Conservation (phyloP, 352 stramenopile genomes). For the Phytophthora podocarpi region DNA sequence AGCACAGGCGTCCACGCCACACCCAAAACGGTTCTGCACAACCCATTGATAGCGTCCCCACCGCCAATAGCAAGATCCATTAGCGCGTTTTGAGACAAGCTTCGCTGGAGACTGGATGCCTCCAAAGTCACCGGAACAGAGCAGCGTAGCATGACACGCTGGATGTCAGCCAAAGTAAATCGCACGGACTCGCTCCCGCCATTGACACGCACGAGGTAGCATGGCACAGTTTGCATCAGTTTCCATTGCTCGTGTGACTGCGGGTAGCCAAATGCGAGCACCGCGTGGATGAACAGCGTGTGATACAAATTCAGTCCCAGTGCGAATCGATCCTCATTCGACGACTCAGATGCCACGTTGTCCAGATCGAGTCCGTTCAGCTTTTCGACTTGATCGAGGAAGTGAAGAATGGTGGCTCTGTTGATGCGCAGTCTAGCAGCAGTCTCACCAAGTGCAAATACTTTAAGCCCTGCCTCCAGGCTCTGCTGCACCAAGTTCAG, state of each 20-base stretch:
- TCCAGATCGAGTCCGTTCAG: constrained; percentile 50
- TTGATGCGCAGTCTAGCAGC: constrained; percentile 19
- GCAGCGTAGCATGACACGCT: constrained; percentile 80
- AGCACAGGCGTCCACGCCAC: constrained; percentile 30
- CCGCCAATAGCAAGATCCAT: constrained; percentile 39
- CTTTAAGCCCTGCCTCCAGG: constrained; percentile 33
- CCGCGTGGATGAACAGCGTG: constrained; percentile 84
- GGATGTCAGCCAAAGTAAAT: constrained; percentile 83
- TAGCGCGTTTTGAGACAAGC: constrained; percentile 26
- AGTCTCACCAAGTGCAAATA: constrained; percentile 35
- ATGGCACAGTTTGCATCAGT: constrained; percentile 59
- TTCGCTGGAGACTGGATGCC: constrained; percentile 26
- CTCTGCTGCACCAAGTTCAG: constrained; percentile 30
- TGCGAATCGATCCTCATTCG: constrained; percentile 43
- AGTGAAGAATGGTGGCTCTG: constrained; percentile 34
- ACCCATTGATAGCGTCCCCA: constrained; percentile 30
- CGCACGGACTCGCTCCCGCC: constrained; percentile 26
- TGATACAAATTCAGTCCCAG: constrained; percentile 94
- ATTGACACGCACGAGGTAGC: constrained; percentile 40
- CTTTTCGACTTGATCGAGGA: constrained; percentile 58
- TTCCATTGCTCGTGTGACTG: constrained; percentile 82
- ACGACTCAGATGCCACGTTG: constrained; percentile 13
- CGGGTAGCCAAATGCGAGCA: constrained; percentile 42
- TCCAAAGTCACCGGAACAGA: constrained; percentile 42
- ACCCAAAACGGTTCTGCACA: constrained; percentile 24